Base-by-base conservation (phyloP, 1,139 yeast species). In the Tardiomyces digboiensis region DNA sequence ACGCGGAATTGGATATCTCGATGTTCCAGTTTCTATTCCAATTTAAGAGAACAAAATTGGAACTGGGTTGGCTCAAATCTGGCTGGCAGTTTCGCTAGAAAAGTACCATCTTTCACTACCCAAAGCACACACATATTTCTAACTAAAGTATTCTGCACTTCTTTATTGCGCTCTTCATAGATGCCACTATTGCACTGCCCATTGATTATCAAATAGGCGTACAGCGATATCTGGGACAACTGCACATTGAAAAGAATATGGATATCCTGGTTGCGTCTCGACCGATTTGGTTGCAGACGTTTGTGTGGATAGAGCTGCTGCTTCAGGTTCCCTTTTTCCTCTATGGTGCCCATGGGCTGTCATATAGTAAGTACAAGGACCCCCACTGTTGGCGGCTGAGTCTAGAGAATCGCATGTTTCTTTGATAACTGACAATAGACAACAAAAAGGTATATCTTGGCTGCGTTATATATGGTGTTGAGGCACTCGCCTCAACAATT, bases 321-420 rank as follows among this genome's bases (percentile, higher is more conserved):
- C 73, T 83, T 55, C 97, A 89, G 63, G 62, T 83, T 43, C 97
- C 97, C 0, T 68, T 83, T 23, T 89, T 89, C 61, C 58, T 82
- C 42, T 58, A 67, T 44, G 82, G 68, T 1, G 60, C 64, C 10
- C 8, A 23, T 21, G 52, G 49, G 21, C 46, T 54, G 20, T 47
- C 49, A 39, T 50, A 16, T 20, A 26, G 33, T 26, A 8, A 5
- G 33, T 26, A 3, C 10, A 13, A 8, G n/a, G n/a, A n/a, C n/a
- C n/a, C n/a, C n/a, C n/a, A n/a, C n/a, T n/a, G n/a, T n/a, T n/a
- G n/a, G n/a, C n/a, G n/a, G n/a, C n/a, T n/a, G n/a, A n/a, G n/a
- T n/a, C n/a, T n/a, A n/a, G n/a, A n/a, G n/a, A n/a, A n/a, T n/a
- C n/a, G n/a, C n/a, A 19, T 7, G 18, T 2, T 21, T 19, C 6